Conservation (phyloP, 2,329 filamentous ascomycete genomes). For the Boeremia exigua region DNA sequence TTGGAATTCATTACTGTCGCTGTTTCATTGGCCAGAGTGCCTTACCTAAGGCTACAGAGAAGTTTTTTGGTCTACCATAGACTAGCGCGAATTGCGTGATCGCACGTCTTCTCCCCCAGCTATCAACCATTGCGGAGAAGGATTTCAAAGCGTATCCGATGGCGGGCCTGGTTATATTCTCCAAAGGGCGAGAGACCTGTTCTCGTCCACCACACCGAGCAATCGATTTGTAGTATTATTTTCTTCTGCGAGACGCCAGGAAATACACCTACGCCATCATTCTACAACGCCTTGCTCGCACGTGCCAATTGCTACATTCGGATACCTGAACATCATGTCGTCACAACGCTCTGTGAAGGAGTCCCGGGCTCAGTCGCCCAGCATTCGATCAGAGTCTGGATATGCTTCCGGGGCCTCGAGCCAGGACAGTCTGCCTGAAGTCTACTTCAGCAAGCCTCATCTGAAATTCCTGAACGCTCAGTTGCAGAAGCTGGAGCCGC, state of each 20-base stretch:
- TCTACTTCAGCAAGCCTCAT: conserved; percentile 87
- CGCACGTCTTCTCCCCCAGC: conserved; percentile 39
- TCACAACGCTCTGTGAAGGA: conserved; percentile 35
- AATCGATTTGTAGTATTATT: conserved; percentile 29
- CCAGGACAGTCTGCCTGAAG: conserved; percentile 69
- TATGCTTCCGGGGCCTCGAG: conserved; percentile 76
- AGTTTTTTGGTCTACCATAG: conserved; percentile 32
- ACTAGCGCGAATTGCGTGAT: conserved; percentile 44
- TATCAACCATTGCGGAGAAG: conserved; percentile 36
- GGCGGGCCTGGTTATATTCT: conserved; percentile 40
- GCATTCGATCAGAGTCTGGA: conserved; percentile 72
- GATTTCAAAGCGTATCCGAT: conserved; percentile 41
- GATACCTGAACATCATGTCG: conserved; percentile 31
- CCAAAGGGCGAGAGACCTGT: conserved; percentile 21
- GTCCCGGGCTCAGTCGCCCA: conserved; percentile 34
- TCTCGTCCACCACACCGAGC: conserved; percentile 27
- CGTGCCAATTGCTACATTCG: conserved; percentile 22
- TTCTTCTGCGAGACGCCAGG: conserved; percentile 24
- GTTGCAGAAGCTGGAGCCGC: conserved; percentile 83
- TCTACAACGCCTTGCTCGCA: conserved; percentile 23
- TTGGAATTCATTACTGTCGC: conserved; percentile 16
- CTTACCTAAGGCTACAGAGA: conserved; percentile 29
- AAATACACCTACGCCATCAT: conserved; percentile 16
- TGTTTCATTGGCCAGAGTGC: conserved; percentile 26
- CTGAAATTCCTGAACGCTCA: conserved; percentile 90